A percentile compares a stretch with the other conserved stretches of the same genome.
phyloP scores from a whole-genome alignment of 2,329 filamentous ascomycete genomes.

The Fusarium algeriense region DNA sequence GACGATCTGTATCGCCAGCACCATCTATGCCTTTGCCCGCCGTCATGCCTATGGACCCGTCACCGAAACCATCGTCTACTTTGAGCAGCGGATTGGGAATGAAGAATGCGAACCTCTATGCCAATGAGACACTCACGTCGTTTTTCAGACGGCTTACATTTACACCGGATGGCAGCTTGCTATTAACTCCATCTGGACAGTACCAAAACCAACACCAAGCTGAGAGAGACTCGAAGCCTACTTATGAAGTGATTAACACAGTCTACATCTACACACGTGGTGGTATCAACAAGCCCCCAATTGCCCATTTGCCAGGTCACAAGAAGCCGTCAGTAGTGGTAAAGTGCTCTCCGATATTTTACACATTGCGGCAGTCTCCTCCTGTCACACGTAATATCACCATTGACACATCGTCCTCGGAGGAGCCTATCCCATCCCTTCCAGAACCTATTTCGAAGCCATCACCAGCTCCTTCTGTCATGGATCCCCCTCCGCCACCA shows the following conservation, averaged over 20 bases:
- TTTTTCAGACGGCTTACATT: conserved; percentile 96
- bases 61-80: conserved; percentile 77
- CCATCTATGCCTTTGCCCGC: conserved; percentile 94
- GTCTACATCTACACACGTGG: conserved; percentile 98
- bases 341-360: conserved; percentile 91
- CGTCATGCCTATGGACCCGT: conserved; percentile 92
- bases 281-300: conserved; percentile 95
- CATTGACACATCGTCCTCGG: conserved; percentile 90
- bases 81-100: conserved; percentile 70
- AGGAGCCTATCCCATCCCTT: conserved; percentile 84
- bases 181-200: conserved; percentile 95
- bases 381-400: conserved; percentile 88
- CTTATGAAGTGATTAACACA: conserved; percentile 92
- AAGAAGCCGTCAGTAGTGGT: conserved; percentile 98
- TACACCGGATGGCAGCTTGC: conserved; percentile 91
- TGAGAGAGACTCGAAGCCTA: conserved; percentile 76
- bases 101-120: conserved; percentile 91
- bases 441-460: conserved; percentile 83
- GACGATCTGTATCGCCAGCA: conserved; percentile 91
- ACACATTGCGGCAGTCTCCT: conserved; percentile 78
- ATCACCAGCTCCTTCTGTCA: conserved; percentile 69
- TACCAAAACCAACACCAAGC: conserved; percentile 83
- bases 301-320: conserved; percentile 94
- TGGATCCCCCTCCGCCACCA: conserved; percentile 84
- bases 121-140: conserved; percentile 95